phyloP scores from a whole-genome alignment of 2,329 filamentous ascomycete species.

The Trichophyton schoenleinii region DNA sequence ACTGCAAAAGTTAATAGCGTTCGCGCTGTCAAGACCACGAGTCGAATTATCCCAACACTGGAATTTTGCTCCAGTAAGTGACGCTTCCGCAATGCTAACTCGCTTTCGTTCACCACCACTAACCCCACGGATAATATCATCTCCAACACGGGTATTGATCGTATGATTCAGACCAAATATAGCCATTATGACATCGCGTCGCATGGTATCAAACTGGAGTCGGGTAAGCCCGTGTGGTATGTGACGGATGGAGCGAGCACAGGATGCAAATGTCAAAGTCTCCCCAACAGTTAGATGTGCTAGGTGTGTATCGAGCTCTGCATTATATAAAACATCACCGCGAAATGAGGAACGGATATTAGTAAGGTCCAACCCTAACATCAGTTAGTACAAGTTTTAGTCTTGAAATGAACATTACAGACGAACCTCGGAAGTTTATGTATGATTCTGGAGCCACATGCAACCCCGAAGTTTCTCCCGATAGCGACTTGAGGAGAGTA shows the following conservation, averaged over 20 bases:
- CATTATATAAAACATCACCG: conserved; percentile 74
- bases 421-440: conserved; percentile 58
- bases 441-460: conserved; percentile 55
- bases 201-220: conserved; percentile 27
- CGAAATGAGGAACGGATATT: conserved; percentile 47
- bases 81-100: conserved; percentile 70
- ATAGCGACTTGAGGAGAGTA: conserved; percentile 73
- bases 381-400: conserved; percentile 28
- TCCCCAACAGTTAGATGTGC: conserved; percentile 77
- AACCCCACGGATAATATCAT: conserved; percentile 66
- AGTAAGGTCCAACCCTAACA: neutral
- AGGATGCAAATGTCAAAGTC: conserved; percentile 71
- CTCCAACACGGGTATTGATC: conserved; percentile 71
- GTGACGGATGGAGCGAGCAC: conserved; percentile 70
- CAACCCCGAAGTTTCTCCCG: conserved; percentile 71
- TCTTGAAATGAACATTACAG: neutral
- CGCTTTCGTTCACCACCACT: conserved; percentile 69
- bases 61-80: conserved; percentile 59
- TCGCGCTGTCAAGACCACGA: conserved; percentile 55
- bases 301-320: conserved; percentile 75
- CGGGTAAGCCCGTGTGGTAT: conserved; percentile 43
- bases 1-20: conserved; percentile 53
- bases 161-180: conserved; percentile 62
- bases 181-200: conserved; percentile 35
- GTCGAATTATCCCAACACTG: conserved; percentile 66